Percentiles rank a stretch among this genome's conserved stretches.
Conservation (phyloP, 1,139 yeast genomes). For the Kazachstania sp. region DNA sequence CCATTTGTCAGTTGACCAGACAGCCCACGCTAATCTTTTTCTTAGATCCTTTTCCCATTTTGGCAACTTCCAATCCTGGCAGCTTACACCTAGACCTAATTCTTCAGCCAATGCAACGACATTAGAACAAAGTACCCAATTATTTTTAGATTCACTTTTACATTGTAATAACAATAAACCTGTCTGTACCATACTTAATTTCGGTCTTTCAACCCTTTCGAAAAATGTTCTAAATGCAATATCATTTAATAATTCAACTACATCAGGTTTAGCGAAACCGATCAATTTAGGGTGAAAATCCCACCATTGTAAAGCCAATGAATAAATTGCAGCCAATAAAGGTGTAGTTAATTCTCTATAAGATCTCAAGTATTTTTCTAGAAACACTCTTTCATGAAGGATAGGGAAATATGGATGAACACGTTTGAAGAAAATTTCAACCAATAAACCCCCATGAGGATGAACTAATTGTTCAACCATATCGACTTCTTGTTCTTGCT, state of each 20-base stretch:
- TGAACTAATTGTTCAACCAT: slow-evolving; percentile 63
- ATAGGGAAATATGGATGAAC: slow-evolving; percentile 76
- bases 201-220: slow-evolving; percentile 64
- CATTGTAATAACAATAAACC: slow-evolving; percentile 64
- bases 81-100: slow-evolving; percentile 75
- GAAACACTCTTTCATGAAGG: slow-evolving; percentile 63
- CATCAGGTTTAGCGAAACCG: slow-evolving; percentile 59
- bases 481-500: slow-evolving; percentile 62
- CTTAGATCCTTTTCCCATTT: slow-evolving; percentile 87
- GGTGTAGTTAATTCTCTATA: slow-evolving; percentile 76
- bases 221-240: slow-evolving; percentile 46
- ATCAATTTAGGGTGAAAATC: slow-evolving; percentile 61
- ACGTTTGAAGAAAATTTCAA: slow-evolving; percentile 64
- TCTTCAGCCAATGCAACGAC: slow-evolving; percentile 82
- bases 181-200: slow-evolving; percentile 73
- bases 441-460: slow-evolving; percentile 67
- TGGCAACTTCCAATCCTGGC: slow-evolving; percentile 81
- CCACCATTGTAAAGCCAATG: slow-evolving; percentile 77
- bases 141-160: slow-evolving; percentile 42
- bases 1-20: slow-evolving; percentile 86
- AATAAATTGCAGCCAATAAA: slow-evolving; percentile 64
- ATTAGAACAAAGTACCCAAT: slow-evolving; percentile 82
- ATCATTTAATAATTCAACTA: slow-evolving; percentile 48
- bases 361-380: slow-evolving; percentile 68
- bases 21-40: slow-evolving; percentile 87